phyloP scores from a whole-genome alignment of 768 basidiomycete species.

The Lactarius indigo region DNA sequence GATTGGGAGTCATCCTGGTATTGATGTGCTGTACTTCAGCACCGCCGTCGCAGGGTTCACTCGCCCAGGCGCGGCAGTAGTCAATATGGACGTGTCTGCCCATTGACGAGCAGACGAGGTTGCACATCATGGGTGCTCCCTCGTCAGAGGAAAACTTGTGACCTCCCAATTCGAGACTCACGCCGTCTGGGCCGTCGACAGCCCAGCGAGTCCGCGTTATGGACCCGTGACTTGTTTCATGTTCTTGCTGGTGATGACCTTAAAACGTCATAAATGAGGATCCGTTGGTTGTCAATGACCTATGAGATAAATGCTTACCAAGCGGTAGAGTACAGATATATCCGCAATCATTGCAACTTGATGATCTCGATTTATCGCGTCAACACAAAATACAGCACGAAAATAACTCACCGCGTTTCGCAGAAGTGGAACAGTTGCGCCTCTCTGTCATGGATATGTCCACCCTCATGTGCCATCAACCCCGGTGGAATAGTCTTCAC shows the following conservation, averaged over 20 bases:
- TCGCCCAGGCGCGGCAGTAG: slow-evolving; percentile 45
- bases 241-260: slow-evolving; percentile 59
- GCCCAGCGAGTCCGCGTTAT: slow-evolving; percentile 59
- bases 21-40: slow-evolving; percentile 46
- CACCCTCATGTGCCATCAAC: slow-evolving; percentile 41
- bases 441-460: slow-evolving; percentile 48
- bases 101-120: slow-evolving; percentile 49
- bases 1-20: slow-evolving; percentile 43
- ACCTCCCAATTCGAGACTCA: slow-evolving; percentile 50
- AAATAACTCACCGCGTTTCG: slow-evolving; percentile 39
- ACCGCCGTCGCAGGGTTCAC: slow-evolving; percentile 39
- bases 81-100: slow-evolving; percentile 58
- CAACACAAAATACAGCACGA: neutral
- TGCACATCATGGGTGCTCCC: slow-evolving; percentile 64
- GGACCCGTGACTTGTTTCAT: slow-evolving; percentile 61
- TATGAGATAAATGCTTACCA: slow-evolving; percentile 34
- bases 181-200: slow-evolving; percentile 49
- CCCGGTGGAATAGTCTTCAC: slow-evolving; percentile 45
- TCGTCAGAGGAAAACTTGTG: slow-evolving; percentile 50
- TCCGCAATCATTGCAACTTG: slow-evolving; percentile 51
- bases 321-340: slow-evolving; percentile 58
- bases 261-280: neutral
- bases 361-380: neutral
- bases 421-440: slow-evolving; percentile 51
- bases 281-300: neutral